These are phyloP conservation scores for Lentinula edodes DNA, from an alignment of 768 basidiomycete species.

Conservation along the genomic window DNA sequence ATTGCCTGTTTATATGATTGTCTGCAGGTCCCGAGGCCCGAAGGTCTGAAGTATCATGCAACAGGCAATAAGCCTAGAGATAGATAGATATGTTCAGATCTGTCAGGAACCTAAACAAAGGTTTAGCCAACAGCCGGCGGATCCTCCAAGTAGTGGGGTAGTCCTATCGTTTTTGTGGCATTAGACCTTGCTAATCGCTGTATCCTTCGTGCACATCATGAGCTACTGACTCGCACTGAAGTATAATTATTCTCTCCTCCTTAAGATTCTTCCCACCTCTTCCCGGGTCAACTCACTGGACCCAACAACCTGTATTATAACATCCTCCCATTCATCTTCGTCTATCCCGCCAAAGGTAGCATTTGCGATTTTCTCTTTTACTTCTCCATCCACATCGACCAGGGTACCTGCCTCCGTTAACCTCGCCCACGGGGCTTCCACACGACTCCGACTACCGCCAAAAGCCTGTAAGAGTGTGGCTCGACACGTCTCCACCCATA, in stretches of 20 bases:
- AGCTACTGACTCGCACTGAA: not conserved
- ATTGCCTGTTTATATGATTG: too few species aligned
- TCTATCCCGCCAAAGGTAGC: conserved; percentile 41
- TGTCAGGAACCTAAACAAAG: too few species aligned
- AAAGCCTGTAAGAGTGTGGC: conserved; percentile 45
- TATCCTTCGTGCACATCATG: too few species aligned
- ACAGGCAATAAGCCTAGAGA: too few species aligned
- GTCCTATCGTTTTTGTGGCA: too few species aligned
- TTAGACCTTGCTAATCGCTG: too few species aligned
- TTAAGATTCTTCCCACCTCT: conserved; percentile 54
- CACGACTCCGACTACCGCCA: conserved; percentile 41
- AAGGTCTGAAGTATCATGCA: too few species aligned
- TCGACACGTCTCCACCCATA: conserved; percentile 80
- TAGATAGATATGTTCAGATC: too few species aligned
- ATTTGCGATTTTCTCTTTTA: conserved; percentile 41
- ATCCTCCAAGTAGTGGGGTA: too few species aligned
- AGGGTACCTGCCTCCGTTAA: conserved; percentile 68
- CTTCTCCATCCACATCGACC: conserved; percentile 52
- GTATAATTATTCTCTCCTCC: conserved; percentile 24
- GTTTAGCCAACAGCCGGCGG: too few species aligned
- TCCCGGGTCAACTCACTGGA: conserved; percentile 57
- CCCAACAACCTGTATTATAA: conserved; percentile 47
- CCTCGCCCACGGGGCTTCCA: conserved; percentile 73
- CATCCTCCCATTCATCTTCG: conserved; percentile 53
- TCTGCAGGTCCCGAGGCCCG: too few species aligned